Percentiles rank a stretch among this genome's conserved stretches.
Evolutionary conservation across 768 basidiomycete species (phyloP).

Genomic region (Pulveroboletus sp.): DNA sequence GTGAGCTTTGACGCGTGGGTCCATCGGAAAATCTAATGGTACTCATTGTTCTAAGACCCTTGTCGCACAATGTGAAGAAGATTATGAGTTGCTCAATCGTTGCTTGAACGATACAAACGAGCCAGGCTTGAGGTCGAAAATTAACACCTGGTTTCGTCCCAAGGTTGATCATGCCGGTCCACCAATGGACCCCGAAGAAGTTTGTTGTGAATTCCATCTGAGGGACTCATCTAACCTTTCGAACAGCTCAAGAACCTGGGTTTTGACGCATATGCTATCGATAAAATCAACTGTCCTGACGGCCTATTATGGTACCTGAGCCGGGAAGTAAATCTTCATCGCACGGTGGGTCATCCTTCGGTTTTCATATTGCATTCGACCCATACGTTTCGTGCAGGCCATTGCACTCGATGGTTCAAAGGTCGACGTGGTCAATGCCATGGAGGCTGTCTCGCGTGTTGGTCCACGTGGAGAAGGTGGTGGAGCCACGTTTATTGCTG

Average conservation of each 20-base stretch:
- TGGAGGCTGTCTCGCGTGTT: slow-evolving; percentile 53
- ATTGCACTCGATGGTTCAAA: slow-evolving; percentile 49
- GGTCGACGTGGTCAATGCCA: slow-evolving; percentile 53
- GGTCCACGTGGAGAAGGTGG: slow-evolving; percentile 40
- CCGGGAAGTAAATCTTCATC: slow-evolving; percentile 61
- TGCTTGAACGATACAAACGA: slow-evolving; percentile 61
- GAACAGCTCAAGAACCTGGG: slow-evolving; percentile 54
- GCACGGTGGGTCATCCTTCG: slow-evolving; percentile 50
- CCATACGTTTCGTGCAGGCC: slow-evolving; percentile 41
- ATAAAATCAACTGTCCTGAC: slow-evolving; percentile 73
- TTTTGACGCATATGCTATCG: slow-evolving; percentile 82
- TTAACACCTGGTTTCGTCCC: slow-evolving; percentile 68
- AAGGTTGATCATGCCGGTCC: slow-evolving; percentile 38
- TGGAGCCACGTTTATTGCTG: slow-evolving; percentile 61
- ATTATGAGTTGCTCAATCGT: slow-evolving; percentile 67
- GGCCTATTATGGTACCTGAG: slow-evolving; percentile 71
- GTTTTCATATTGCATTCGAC: not conserved
- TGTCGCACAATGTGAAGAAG: slow-evolving; percentile 78
- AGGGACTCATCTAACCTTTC: not conserved
- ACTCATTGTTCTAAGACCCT: slow-evolving; percentile 54
- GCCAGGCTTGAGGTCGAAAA: slow-evolving; percentile 47
- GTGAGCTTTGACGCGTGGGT: slow-evolving; percentile 35
- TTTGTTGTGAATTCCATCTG: slow-evolving; percentile 25
- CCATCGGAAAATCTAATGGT: not conserved
- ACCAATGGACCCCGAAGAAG: slow-evolving; percentile 61